Conservation (phyloP, 2,329 filamentous ascomycete species). For the Stachybotrys chartarum region DNA sequence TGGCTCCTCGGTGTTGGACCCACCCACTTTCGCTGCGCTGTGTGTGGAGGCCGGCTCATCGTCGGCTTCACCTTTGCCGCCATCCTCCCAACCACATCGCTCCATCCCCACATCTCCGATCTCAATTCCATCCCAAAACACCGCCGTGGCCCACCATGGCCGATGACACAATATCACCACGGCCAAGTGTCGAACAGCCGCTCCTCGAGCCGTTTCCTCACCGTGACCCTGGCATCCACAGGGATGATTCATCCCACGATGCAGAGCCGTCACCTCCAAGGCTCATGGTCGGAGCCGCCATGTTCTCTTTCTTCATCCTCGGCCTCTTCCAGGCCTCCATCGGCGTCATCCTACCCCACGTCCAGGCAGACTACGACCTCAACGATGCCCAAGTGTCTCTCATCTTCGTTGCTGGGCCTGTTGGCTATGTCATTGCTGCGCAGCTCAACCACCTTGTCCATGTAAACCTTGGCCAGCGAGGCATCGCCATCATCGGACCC, state of each 20-base stretch:
- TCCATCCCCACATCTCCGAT: not conserved
- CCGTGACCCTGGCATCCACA: not conserved
- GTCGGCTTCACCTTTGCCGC: not conserved
- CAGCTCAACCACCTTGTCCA: slow-evolving; percentile 31
- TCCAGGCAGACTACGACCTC: slow-evolving; percentile 29
- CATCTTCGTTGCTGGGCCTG: slow-evolving; percentile 33
- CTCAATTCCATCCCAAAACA: not conserved
- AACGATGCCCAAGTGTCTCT: slow-evolving; percentile 34
- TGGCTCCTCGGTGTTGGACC: too few species aligned
- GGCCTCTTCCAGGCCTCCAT: slow-evolving; percentile 18
- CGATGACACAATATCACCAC: too few species aligned
- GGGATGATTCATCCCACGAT: not conserved
- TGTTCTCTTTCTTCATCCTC: slow-evolving; percentile 13
- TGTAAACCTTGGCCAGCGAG: slow-evolving; percentile 29
- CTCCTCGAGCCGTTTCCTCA: too few species aligned
- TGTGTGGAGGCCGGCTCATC: not conserved
- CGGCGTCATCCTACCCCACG: slow-evolving; percentile 17
- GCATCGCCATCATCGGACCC: slow-evolving; percentile 31
- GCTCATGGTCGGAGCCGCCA: slow-evolving; percentile 1
- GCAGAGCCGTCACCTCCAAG: not conserved
- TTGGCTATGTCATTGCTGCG: slow-evolving; percentile 36
- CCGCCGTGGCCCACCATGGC: not conserved
- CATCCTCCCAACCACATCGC: not conserved
- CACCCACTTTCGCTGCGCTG: too few species aligned
- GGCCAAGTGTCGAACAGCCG: too few species aligned